phyloP scores from a whole-genome alignment of 1,284 basidiomycete genomes.

The Cryptococcus sp. region DNA sequence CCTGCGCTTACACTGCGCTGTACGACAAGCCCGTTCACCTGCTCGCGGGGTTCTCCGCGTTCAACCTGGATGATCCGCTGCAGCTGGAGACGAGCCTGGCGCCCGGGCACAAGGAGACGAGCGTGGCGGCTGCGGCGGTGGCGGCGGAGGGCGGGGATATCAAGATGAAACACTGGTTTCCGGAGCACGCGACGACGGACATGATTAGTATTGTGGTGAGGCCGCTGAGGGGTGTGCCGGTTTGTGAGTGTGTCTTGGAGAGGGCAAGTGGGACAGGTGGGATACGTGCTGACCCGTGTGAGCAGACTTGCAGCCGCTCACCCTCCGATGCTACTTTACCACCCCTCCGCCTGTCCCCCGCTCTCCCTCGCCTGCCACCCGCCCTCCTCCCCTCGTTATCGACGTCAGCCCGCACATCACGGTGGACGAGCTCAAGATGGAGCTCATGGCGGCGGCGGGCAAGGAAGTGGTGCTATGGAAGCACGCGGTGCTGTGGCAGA shows the following conservation, averaged over 20 bases:
- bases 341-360: not conserved
- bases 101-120: slow-evolving; percentile 12
- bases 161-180: slow-evolving; percentile 29
- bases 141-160: slow-evolving; percentile 22
- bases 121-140: not conserved
- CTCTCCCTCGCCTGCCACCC: slow-evolving; percentile 4
- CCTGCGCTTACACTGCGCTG: slow-evolving; percentile 31
- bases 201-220: slow-evolving; percentile 37
- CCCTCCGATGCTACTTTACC: not conserved
- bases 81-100: slow-evolving; percentile 29
- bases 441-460: slow-evolving; percentile 33
- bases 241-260: slow-evolving; percentile 11
- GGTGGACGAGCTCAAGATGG: slow-evolving; percentile 38
- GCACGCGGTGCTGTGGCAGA: slow-evolving; percentile 38
- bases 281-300: slow-evolving; percentile 1
- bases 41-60: slow-evolving; percentile 40
- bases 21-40: slow-evolving; percentile 34
- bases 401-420: slow-evolving; percentile 31
- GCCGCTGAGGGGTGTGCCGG: slow-evolving; percentile 15
- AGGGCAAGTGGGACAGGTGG: not conserved
- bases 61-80: slow-evolving; percentile 40
- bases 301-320: slow-evolving; percentile 7
- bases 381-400: slow-evolving; percentile 27
- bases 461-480: slow-evolving; percentile 14
- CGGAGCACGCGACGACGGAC: slow-evolving; percentile 16